Percentiles rank a stretch among this genome's conserved stretches.
phyloP scores from a whole-genome alignment of 345 rosid species.

The Eutrema heterophyllum region DNA sequence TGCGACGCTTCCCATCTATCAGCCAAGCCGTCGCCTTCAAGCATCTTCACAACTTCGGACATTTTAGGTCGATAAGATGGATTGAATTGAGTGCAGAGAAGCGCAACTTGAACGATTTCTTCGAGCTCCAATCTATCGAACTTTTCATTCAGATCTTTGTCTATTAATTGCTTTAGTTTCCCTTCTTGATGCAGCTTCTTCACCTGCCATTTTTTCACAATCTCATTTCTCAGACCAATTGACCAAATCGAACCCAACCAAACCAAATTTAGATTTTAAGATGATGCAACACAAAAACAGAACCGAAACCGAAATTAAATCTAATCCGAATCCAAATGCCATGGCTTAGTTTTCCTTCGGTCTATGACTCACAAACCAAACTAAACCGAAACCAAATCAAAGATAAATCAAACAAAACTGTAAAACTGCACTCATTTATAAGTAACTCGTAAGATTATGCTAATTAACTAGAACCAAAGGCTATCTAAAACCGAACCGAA shows the following conservation, averaged over 20 bases:
- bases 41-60: conserved; percentile 73
- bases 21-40: conserved; percentile 80
- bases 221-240: not conserved
- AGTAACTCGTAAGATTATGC: too few relatives aligned
- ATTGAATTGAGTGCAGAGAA: conserved; percentile 72
- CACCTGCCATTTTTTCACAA: conserved; percentile 49
- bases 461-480: not conserved
- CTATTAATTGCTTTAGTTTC: conserved; percentile 63
- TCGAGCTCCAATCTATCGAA: conserved; percentile 67
- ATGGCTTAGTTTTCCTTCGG: not conserved
- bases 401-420: not conserved
- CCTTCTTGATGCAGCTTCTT: conserved; percentile 88
- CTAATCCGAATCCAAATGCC: not conserved
- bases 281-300: not conserved
- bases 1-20: conserved; percentile 82
- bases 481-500: not conserved
- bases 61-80: conserved; percentile 72
- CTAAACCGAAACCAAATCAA: not conserved
- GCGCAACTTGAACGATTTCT: conserved; percentile 76
- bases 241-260: not conserved
- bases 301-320: not conserved
- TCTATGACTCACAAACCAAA: not conserved
- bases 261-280: not conserved
- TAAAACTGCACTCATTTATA: too few relatives aligned
- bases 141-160: conserved; percentile 61